Conservation (phyloP, 2,329 filamentous ascomycete species). For the Cadophora sp. region DNA sequence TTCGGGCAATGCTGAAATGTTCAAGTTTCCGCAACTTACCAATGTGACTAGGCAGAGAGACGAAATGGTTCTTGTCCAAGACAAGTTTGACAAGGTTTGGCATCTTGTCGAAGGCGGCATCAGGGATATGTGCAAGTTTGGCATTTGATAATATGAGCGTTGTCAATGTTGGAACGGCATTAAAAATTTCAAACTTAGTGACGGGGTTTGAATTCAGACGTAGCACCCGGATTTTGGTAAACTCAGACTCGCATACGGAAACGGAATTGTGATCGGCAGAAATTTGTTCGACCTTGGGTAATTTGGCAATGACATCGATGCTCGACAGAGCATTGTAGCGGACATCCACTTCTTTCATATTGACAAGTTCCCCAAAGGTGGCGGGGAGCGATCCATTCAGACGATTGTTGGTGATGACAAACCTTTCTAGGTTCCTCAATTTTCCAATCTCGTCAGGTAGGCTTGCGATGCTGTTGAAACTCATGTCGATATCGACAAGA, state of each 20-base stretch:
- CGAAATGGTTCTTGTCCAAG: constrained; percentile 95
- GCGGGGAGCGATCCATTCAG: constrained; percentile 77
- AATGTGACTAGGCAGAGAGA: constrained; percentile 84
- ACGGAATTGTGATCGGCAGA: constrained; percentile 93
- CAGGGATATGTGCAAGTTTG: constrained; percentile 86
- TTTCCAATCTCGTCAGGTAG: constrained; percentile 81
- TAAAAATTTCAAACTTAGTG: constrained; percentile 86
- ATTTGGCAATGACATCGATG: constrained; percentile 83
- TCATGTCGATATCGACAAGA: constrained; percentile 91
- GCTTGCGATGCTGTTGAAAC: constrained; percentile 87
- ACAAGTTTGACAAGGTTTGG: constrained; percentile 86
- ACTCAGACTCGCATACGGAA: constrained; percentile 88
- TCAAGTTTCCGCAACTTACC: constrained; percentile 84
- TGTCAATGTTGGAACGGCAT: constrained; percentile 80
- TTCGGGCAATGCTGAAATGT: constrained; percentile 92
- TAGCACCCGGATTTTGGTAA: constrained; percentile 81
- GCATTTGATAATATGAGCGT: constrained; percentile 89
- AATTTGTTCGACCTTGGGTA: constrained; percentile 87
- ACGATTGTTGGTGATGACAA: constrained; percentile 96
- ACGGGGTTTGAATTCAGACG: constrained; percentile 95
- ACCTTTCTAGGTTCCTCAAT: constrained; percentile 80
- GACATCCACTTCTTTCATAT: constrained; percentile 88
- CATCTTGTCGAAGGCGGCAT: constrained; percentile 87
- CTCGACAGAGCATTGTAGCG: constrained; percentile 90
- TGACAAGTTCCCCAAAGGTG: constrained; percentile 75